Evolutionary conservation across 2,329 filamentous ascomycete genomes (phyloP).

Genomic region (Lithohypha guttulata): DNA sequence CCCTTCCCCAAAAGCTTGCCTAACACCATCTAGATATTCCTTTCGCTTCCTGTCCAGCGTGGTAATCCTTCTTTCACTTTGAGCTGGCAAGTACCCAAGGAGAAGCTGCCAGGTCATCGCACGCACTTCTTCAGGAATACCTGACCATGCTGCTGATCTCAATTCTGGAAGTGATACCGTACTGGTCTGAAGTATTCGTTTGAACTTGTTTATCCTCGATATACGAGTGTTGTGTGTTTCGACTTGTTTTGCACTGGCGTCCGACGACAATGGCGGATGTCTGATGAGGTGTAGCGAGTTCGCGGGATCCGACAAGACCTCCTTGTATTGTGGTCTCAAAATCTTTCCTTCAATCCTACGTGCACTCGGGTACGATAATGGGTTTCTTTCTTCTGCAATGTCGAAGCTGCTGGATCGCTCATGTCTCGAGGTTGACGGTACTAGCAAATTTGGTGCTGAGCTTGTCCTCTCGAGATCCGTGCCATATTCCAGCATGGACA

Average conservation of each 20-base stretch:
- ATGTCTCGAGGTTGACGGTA: conserved; percentile 11
- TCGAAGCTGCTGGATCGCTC: conserved; percentile 78
- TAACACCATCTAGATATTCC: conserved; percentile 88
- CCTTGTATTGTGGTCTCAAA: conserved; percentile 91
- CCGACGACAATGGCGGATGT: conserved; percentile 62
- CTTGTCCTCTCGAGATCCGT: conserved; percentile 11
- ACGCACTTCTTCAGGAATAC: conserved; percentile 85
- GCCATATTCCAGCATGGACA: conserved; percentile 6
- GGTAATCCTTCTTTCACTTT: conserved; percentile 79
- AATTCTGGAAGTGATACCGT: conserved; percentile 78
- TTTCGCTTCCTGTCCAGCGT: conserved; percentile 90
- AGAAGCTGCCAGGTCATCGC: conserved; percentile 99
- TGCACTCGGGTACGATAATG: conserved; percentile 72
- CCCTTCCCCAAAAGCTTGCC: conserved; percentile 51
- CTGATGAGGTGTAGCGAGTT: conserved; percentile 92
- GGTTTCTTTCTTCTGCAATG: conserved; percentile 80
- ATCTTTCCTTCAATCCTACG: conserved; percentile 93
- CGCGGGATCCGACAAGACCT: conserved; percentile 77
- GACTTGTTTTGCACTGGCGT: conserved; percentile 69
- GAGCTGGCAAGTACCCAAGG: conserved; percentile 91
- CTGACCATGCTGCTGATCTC: conserved; percentile 81
- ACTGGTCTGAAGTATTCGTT: conserved; percentile 83
- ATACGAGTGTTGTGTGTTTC: conserved; percentile 81
- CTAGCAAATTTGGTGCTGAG: conserved; percentile 14
- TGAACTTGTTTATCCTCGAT: conserved; percentile 96